Evolutionary conservation across 2,329 filamentous ascomycete genomes (phyloP).

Genomic region (Ophiostoma himal-ulmi): DNA sequence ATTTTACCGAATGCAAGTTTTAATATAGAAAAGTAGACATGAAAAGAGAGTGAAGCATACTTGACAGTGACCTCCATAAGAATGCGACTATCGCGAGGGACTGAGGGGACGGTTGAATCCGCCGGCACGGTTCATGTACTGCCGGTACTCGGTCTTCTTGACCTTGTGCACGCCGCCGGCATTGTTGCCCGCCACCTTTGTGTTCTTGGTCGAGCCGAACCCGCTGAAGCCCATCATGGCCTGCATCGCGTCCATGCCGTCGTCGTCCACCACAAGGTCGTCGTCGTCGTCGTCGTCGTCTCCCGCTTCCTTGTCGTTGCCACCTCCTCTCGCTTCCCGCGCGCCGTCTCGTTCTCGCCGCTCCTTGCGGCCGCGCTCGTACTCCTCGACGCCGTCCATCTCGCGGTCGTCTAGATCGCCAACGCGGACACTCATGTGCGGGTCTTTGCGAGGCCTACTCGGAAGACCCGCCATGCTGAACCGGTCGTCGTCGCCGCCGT

Average conservation of each 20-base stretch:
- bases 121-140: conserved; percentile 88
- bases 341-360: not conserved
- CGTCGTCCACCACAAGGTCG: conserved; percentile 54
- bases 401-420: not conserved
- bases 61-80: not conserved
- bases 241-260: conserved; percentile 66
- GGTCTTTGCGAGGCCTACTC: conserved; percentile 5
- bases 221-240: conserved; percentile 84
- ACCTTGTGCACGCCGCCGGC: conserved; percentile 78
- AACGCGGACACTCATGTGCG: conserved; percentile 8
- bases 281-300: conserved; percentile 47
- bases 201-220: conserved; percentile 82
- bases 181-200: conserved; percentile 83
- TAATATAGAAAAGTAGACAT: not conserved
- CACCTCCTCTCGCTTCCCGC: not conserved
- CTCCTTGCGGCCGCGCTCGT: not conserved
- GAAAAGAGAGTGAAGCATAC: not conserved
- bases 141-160: conserved; percentile 89
- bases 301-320: conserved; percentile 29
- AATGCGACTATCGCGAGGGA: no score
- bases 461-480: conserved; percentile 4
- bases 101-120: conserved; percentile 77
- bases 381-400: not conserved
- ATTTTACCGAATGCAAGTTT: not conserved
- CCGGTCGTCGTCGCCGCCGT: conserved; percentile 6